Percentiles rank a stretch among this genome's conserved stretches.
These are phyloP conservation scores for Orbilia oligospora DNA, from an alignment of 2,329 filamentous ascomycete species.

Conservation along the genomic window DNA sequence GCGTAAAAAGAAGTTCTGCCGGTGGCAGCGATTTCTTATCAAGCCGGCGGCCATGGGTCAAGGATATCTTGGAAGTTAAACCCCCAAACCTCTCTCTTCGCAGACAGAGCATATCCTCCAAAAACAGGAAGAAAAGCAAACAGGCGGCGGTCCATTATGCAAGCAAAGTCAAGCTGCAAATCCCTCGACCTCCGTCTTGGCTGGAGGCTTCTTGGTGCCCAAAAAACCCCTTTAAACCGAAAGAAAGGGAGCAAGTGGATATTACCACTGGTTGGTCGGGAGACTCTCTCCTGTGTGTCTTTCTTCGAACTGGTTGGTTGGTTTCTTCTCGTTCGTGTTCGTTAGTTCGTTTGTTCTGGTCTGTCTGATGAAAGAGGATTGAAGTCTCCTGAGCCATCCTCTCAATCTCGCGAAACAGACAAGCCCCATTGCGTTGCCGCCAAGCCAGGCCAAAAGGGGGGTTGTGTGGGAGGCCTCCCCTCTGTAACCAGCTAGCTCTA, in stretches of 20 bases:
- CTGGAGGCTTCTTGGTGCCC: not conserved
- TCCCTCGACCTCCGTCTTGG: conserved; percentile 61
- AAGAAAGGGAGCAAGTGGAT: conserved; percentile 11
- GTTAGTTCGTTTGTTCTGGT: conserved; percentile 10
- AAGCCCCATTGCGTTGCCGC: conserved; percentile 41
- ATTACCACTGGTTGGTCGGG: not conserved
- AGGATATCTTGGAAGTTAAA: conserved; percentile 49
- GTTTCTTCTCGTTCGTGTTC: not conserved
- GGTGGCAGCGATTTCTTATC: conserved; percentile 57
- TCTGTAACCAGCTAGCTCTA: not conserved
- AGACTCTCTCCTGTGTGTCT: not conserved
- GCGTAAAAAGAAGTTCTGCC: conserved; percentile 37
- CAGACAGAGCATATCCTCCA: not conserved
- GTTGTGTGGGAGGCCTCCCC: conserved; percentile 20
- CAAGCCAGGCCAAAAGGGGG: conserved; percentile 42
- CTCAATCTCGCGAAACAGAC: conserved; percentile 44
- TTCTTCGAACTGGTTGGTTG: not conserved
- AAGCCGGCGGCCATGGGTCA: conserved; percentile 52
- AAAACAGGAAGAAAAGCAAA: conserved; percentile 44
- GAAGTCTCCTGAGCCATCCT: conserved; percentile 23
- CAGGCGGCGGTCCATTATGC: conserved; percentile 31
- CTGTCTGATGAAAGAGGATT: conserved; percentile 12
- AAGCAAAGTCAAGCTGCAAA: conserved; percentile 56
- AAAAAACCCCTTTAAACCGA: conserved; percentile 30
- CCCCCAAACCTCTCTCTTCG: conserved; percentile 33